phyloP scores from a whole-genome alignment of 2,329 filamentous ascomycete species.

The Aurifilum marmelostoma region DNA sequence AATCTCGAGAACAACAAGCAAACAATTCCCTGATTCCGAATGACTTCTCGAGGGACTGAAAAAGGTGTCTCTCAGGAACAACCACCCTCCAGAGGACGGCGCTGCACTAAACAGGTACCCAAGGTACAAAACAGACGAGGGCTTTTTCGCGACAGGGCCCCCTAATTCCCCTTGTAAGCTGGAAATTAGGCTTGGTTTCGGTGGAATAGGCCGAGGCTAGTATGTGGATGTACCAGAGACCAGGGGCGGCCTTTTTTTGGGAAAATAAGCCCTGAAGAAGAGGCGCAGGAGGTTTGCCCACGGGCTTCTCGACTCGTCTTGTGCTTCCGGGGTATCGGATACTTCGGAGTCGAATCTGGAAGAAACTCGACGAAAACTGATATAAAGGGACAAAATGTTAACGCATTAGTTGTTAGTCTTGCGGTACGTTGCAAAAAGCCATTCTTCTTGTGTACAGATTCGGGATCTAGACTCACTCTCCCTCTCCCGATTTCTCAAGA shows the following conservation, averaged over 20 bases:
- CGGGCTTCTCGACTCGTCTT: conserved; percentile 2
- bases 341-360: conserved; percentile 7
- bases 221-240: conserved; percentile 9
- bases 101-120: conserved; percentile 6
- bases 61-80: background rate
- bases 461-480: too few relatives aligned
- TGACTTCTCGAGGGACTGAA: background rate
- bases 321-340: conserved; percentile 2
- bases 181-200: conserved; percentile 19
- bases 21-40: conserved; percentile 1
- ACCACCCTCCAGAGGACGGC: background rate
- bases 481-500: too few relatives aligned
- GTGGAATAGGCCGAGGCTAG: conserved; percentile 17
- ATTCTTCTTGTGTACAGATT: too few relatives aligned
- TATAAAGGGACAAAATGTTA: background rate
- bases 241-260: conserved; percentile 20
- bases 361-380: background rate
- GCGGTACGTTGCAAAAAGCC: background rate
- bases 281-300: conserved; percentile 3
- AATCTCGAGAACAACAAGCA: background rate
- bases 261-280: background rate
- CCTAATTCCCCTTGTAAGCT: conserved; percentile 17
- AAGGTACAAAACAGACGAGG: conserved; percentile 6
- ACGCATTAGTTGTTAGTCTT: background rate
- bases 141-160: background rate